A percentile compares a stretch with the other conserved stretches of the same genome.
phyloP scores from a whole-genome alignment of 768 basidiomycete genomes.

The Dentipellis sp. region DNA sequence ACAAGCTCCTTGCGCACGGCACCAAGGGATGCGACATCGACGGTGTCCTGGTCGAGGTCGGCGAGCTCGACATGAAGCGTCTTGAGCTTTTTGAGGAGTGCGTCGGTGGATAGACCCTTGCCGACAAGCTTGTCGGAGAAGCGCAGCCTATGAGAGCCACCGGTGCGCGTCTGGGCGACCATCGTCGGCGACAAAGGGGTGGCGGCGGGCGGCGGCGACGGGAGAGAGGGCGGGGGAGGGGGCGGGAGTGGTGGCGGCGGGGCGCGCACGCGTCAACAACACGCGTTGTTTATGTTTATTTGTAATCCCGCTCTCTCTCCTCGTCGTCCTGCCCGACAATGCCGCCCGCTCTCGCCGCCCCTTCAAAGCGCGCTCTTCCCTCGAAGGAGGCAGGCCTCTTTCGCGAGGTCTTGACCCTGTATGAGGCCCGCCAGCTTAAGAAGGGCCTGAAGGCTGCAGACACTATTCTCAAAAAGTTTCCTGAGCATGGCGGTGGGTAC shows the following conservation, averaged over 20 bases:
- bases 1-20: constrained; percentile 73
- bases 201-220: background rate
- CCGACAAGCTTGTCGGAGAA: constrained; percentile 80
- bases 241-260: too few relatives aligned
- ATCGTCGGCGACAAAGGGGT: constrained; percentile 26
- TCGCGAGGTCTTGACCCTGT: constrained; percentile 76
- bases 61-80: constrained; percentile 68
- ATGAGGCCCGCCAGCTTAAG: constrained; percentile 84
- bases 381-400: constrained; percentile 81
- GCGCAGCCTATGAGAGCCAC: constrained; percentile 44
- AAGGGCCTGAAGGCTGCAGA: constrained; percentile 88
- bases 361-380: constrained; percentile 51
- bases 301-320: background rate
- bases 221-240: too few relatives aligned
- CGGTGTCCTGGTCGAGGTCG: constrained; percentile 78
- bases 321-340: constrained; percentile 12
- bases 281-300: constrained; percentile 14
- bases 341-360: constrained; percentile 10
- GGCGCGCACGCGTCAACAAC: background rate
- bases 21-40: constrained; percentile 66
- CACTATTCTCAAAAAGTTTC: constrained; percentile 89
- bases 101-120: constrained; percentile 72
- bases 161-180: constrained; percentile 69
- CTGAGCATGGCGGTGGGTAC: constrained; percentile 94
- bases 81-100: constrained; percentile 80